Conservation (phyloP, 2,329 filamentous ascomycete species). For the Penicillium digitatum region DNA sequence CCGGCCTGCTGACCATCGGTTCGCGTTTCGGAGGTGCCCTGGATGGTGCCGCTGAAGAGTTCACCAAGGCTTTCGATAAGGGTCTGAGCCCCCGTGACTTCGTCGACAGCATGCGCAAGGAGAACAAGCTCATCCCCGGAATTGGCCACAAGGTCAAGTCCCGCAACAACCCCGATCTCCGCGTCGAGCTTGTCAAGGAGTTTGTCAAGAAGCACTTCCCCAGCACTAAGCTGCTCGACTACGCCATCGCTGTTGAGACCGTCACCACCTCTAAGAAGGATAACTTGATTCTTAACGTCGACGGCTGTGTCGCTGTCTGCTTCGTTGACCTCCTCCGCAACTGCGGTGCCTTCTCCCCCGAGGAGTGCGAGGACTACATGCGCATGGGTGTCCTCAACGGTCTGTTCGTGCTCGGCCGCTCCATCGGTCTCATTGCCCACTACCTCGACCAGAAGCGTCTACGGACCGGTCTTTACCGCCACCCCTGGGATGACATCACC, state of each 20-base stretch:
- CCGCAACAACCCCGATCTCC: slow-evolving; percentile 98
- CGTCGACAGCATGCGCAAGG: slow-evolving; percentile 97
- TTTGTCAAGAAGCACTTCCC: slow-evolving; percentile 98
- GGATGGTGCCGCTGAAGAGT: slow-evolving; percentile 96
- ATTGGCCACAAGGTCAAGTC: slow-evolving; percentile 99
- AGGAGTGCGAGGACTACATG: slow-evolving; percentile 98
- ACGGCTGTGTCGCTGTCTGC: slow-evolving; percentile 96
- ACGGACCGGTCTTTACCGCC: slow-evolving; percentile 95
- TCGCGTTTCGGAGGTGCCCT: slow-evolving; percentile 98
- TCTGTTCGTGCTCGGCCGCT: slow-evolving; percentile 94
- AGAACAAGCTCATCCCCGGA: slow-evolving; percentile 99
- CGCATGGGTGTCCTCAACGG: slow-evolving; percentile 99
- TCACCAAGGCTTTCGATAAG: slow-evolving; percentile 97
- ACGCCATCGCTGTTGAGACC: slow-evolving; percentile 93
- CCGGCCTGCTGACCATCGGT: slow-evolving; percentile 95
- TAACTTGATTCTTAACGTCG: slow-evolving; percentile 98
- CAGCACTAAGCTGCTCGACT: slow-evolving; percentile 96
- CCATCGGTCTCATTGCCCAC: slow-evolving; percentile 98
- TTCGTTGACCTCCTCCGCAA: slow-evolving; percentile 97
- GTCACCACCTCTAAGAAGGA: slow-evolving; percentile 99
- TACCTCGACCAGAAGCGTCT: slow-evolving; percentile 99
- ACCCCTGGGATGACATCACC: slow-evolving; percentile 98
- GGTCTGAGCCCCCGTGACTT: slow-evolving; percentile 97
- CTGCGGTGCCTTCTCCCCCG: slow-evolving; percentile 90
- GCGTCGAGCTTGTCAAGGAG: slow-evolving; percentile 99